These are phyloP conservation scores for Mortierella sp. DNA, from an alignment of 371 early-diverging fungal genomes.

Conservation along the genomic window DNA sequence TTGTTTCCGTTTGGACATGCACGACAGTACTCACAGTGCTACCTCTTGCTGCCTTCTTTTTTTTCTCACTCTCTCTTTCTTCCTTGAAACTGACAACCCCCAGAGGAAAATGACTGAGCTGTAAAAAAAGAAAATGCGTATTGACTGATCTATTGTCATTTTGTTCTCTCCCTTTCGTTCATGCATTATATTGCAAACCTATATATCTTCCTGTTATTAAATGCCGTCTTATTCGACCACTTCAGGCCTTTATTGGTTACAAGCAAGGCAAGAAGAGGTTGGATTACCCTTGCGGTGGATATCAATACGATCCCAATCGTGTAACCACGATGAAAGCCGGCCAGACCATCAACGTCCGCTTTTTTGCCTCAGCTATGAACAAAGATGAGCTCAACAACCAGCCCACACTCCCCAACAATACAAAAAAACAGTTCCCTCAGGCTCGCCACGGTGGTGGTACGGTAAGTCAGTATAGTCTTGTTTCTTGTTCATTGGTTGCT, in stretches of 20 bases:
- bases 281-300: constrained; percentile 48
- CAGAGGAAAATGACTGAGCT: too few species aligned
- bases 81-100: too few species aligned
- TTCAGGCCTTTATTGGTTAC: constrained; percentile 47
- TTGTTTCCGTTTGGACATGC: too few species aligned
- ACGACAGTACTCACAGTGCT: too few species aligned
- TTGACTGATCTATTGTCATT: too few species aligned
- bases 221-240: background rate
- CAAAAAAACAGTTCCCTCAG: constrained; percentile 37
- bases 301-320: constrained; percentile 23
- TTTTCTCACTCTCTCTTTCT: too few species aligned
- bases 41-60: too few species aligned
- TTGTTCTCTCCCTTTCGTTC: too few species aligned
- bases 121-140: too few species aligned
- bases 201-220: background rate
- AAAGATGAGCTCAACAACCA: constrained; percentile 24
- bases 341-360: constrained; percentile 41
- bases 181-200: too few species aligned
- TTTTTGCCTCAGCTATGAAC: constrained; percentile 45
- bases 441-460: constrained; percentile 53
- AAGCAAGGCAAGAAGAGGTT: constrained; percentile 40
- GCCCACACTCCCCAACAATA: constrained; percentile 25
- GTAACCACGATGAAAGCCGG: constrained; percentile 47
- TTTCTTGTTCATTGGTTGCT: background rate
- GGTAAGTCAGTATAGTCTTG: constrained; percentile 19